Evolutionary conservation across 75 land plant species (phyloP).

Genomic region (Cunninghamia lanceolata): DNA sequence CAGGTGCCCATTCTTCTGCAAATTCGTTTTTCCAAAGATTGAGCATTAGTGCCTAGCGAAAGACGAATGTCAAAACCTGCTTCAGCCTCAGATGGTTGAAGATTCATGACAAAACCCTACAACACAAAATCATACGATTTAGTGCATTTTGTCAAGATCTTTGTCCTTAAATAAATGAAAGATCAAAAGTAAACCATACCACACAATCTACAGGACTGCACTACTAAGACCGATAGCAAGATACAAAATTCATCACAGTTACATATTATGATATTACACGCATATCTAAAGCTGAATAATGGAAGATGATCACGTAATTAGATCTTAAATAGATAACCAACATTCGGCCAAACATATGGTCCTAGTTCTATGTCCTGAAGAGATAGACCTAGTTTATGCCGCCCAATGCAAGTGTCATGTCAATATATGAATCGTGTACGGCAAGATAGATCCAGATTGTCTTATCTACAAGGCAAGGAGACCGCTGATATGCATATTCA

Average conservation of each 20-base stretch:
- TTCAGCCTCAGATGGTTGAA: no score
- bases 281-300: neutral
- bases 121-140: neutral
- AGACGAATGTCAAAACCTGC: conserved; percentile 85
- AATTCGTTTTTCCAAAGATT: conserved; percentile 59
- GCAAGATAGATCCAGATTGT: neutral
- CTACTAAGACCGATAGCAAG: neutral
- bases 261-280: no score
- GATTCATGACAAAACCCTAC: conserved; percentile 95
- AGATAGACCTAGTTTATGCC: neutral
- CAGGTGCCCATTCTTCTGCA: conserved; percentile 96
- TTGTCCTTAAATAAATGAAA: no score
- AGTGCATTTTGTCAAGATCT: neutral
- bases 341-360: neutral
- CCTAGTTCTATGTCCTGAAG: neutral
- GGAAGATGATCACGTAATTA: neutral
- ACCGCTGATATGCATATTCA: neutral
- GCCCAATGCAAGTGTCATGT: neutral
- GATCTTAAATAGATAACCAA: neutral
- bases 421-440: no score
- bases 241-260: neutral
- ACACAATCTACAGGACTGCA: neutral
- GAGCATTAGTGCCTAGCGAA: conserved; percentile 68
- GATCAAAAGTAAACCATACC: neutral
- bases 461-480: neutral